Evolutionary conservation across 2,329 filamentous ascomycete species (phyloP).

Genomic region (Fusarium scirpi): DNA sequence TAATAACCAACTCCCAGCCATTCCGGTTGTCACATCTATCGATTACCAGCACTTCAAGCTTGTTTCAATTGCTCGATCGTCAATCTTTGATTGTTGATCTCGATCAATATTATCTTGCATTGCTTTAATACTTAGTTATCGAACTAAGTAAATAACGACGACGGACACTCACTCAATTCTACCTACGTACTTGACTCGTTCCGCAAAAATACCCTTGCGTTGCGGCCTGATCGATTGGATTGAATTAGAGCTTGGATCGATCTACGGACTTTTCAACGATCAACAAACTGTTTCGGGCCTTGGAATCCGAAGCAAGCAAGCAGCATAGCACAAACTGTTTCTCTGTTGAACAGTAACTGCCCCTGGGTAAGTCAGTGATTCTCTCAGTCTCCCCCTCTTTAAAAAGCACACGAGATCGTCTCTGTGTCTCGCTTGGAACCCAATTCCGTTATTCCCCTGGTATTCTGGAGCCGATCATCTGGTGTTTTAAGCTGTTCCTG

Average conservation of each 20-base stretch:
- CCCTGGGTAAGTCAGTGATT: conserved; percentile 25
- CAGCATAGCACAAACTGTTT: conserved; percentile 4
- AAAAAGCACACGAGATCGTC: not conserved
- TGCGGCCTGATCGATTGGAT: conserved; percentile 37
- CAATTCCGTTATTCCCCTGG: conserved; percentile 5
- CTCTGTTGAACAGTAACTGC: conserved; percentile 11
- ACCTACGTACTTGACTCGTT: conserved; percentile 1
- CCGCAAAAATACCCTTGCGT: conserved; percentile 35
- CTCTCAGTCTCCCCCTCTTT: not conserved
- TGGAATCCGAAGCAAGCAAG: conserved; percentile 23
- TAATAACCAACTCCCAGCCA: conserved; percentile 1
- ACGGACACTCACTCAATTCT: not conserved
- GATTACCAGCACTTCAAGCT: not conserved
- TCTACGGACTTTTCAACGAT: conserved; percentile 9
- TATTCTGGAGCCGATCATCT: conserved; percentile 14
- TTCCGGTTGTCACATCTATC: not conserved
- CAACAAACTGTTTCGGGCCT: conserved; percentile 23
- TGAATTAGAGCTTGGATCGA: conserved; percentile 33
- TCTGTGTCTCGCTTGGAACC: conserved; percentile 3
- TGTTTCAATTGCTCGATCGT: conserved; percentile 3
- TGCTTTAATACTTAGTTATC: conserved; percentile 7
- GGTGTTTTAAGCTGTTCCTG: conserved; percentile 35
- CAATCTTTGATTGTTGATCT: not conserved
- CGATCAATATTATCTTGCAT: conserved; percentile 4
- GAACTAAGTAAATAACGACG: conserved; percentile 8